These are phyloP conservation scores for Camelina neglecta DNA, from an alignment of 345 rosid species.

Conservation along the genomic window DNA sequence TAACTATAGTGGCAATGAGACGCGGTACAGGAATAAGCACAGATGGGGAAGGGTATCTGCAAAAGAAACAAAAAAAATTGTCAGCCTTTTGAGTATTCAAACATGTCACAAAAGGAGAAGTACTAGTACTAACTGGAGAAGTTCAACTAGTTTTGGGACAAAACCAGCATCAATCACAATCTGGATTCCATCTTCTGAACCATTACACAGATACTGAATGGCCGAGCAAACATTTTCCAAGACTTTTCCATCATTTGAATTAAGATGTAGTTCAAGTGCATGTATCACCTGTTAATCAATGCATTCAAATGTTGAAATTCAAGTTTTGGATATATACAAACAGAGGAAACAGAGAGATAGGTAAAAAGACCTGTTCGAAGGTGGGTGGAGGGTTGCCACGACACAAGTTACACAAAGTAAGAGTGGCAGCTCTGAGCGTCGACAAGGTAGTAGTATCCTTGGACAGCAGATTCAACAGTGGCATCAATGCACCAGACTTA, in stretches of 20 bases:
- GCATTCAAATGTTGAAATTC: neutral
- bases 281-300: conserved; percentile 60
- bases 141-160: conserved; percentile 69
- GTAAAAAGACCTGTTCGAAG: conserved; percentile 50
- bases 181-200: conserved; percentile 77
- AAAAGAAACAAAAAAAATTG: conserved; percentile 32
- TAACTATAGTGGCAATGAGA: conserved; percentile 70
- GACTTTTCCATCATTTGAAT: neutral
- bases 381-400: conserved; percentile 64
- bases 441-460: conserved; percentile 57
- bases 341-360: neutral
- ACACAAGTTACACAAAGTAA: conserved; percentile 67
- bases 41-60: conserved; percentile 60
- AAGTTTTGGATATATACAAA: neutral
- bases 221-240: neutral
- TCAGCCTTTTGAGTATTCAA: conserved; percentile 46
- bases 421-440: conserved; percentile 57
- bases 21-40: conserved; percentile 80
- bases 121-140: conserved; percentile 62
- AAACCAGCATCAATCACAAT: conserved; percentile 79
- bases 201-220: conserved; percentile 57
- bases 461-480: conserved; percentile 51
- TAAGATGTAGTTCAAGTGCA: neutral
- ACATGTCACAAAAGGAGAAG: neutral
- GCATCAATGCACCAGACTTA: conserved; percentile 52